A percentile compares a stretch with the other conserved stretches of the same genome.
Conservation (phyloP, 2,329 filamentous ascomycete genomes). For the Aspergillus melleus region DNA sequence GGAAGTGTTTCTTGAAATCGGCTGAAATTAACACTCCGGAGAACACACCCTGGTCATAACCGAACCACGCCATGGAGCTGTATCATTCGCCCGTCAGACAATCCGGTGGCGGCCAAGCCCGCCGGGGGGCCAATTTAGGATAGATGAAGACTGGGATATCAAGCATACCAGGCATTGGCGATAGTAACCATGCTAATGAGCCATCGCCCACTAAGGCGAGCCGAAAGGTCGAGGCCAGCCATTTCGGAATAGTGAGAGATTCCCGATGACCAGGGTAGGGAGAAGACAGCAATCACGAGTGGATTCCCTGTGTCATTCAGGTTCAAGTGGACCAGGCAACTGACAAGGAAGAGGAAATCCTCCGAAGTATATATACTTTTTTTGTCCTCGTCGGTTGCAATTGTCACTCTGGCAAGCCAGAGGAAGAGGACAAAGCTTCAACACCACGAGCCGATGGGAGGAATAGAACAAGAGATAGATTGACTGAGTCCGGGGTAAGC, state of each 20-base stretch:
- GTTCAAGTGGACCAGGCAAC: background rate
- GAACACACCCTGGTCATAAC: conserved; percentile 13
- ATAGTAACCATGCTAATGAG: background rate
- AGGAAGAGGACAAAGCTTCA: background rate
- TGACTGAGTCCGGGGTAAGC: background rate
- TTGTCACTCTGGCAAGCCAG: background rate
- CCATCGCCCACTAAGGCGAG: background rate
- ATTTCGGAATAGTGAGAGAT: background rate
- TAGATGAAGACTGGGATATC: background rate
- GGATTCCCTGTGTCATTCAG: background rate
- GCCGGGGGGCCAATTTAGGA: background rate
- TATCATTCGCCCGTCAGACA: background rate
- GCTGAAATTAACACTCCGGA: conserved; percentile 8
- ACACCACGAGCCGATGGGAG: background rate
- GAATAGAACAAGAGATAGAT: background rate
- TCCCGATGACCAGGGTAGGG: background rate
- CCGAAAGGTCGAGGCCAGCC: background rate
- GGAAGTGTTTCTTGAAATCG: conserved; percentile 15
- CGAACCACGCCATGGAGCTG: conserved; percentile 1
- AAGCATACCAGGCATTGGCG: background rate
- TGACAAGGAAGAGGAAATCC: background rate
- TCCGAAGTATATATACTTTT: background rate
- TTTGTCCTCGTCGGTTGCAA: background rate
- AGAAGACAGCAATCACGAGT: background rate
- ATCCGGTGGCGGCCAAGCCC: background rate